Evolutionary conservation across 345 rosid species (phyloP), one percentile per base, ranked within the genome.

Genomic region (Isatis tinctoria): DNA sequence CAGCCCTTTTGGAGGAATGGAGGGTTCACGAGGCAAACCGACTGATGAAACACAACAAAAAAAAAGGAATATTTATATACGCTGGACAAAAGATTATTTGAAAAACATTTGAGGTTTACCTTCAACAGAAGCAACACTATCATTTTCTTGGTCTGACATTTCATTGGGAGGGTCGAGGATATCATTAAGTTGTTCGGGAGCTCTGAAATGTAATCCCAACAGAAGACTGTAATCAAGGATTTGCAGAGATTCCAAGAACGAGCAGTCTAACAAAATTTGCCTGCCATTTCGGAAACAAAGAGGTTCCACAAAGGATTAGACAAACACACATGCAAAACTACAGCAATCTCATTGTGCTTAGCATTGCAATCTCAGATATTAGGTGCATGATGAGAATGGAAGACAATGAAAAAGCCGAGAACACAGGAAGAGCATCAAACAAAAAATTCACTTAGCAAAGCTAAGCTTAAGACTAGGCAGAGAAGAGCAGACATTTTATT

Each of bases 151-250:
- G 77, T 70, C 79, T 26, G 74, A 74, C 49, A 75, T 83, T 56
- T 81, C 70, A 67, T 65, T 80, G 27, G 91, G 77, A 63, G 86
- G 79, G 52, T 83, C 87, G 20, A 86, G 70, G 43, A 82, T 78
- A 49, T 84, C 85, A 66, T 74, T 74, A 76, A 86, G 83, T 59
- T 73, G 81, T 58, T 83, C 85, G 9, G 97, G 97, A 28, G 90
- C 97, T 85, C 91, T 85, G 77, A 92, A 92, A 82, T 92, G 93
- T 70, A 92, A 71, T 53, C 97, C 97, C 78, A 92, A 63, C 39
- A 92, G 84, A 79, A 92, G 96, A 81, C 97, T 92, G 67, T 92
- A 92, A 72, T 92, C 97, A 52, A 92, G 80, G 74, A 92, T 88
- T 41, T 86, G 87, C 65, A 89, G 88, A 71, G 97, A 89, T 78